These are phyloP conservation scores for Cryomyces antarcticus DNA, from an alignment of 495 filamentous ascomycete species.

Conservation along the genomic window DNA sequence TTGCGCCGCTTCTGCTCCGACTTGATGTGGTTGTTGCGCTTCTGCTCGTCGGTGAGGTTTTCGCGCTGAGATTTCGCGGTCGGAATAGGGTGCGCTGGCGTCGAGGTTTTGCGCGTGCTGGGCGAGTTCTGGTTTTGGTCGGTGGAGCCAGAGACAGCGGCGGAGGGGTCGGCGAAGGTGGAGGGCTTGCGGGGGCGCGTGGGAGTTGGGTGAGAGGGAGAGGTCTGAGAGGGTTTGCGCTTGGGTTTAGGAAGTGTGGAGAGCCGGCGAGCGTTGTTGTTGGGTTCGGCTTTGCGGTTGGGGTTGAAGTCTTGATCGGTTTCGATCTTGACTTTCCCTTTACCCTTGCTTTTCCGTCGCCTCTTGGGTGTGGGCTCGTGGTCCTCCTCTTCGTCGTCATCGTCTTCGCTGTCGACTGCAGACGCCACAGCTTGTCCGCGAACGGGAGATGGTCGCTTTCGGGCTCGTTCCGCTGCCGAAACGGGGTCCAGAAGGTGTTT, in stretches of 20 bases:
- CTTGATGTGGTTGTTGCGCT: constrained; percentile 68
- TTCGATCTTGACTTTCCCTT: background rate
- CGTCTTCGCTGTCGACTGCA: background rate
- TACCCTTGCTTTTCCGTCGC: constrained; percentile 4
- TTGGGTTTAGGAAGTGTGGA: background rate
- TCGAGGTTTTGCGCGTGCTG: constrained; percentile 1
- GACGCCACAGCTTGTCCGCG: background rate
- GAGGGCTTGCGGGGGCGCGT: background rate
- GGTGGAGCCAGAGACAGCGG: background rate
- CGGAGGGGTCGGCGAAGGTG: background rate
- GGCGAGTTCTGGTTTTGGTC: background rate
- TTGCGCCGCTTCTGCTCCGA: constrained; percentile 76
- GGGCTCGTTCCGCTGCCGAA: constrained; percentile 20
- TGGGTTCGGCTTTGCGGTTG: background rate
- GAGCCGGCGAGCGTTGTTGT: background rate
- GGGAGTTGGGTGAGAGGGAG: background rate
- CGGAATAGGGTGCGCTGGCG: background rate
- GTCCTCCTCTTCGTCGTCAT: constrained; percentile 25
- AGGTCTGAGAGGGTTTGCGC: background rate
- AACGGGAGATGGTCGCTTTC: too few species aligned
- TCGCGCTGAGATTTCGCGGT: constrained; percentile 35
- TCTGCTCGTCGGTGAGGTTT: constrained; percentile 68
- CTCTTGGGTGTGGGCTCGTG: constrained; percentile 17
- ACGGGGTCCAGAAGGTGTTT: constrained; percentile 11
- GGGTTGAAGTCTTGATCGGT: background rate